Base-by-base conservation (phyloP, 1,139 yeast genomes). In the Kodamaea sp. region DNA sequence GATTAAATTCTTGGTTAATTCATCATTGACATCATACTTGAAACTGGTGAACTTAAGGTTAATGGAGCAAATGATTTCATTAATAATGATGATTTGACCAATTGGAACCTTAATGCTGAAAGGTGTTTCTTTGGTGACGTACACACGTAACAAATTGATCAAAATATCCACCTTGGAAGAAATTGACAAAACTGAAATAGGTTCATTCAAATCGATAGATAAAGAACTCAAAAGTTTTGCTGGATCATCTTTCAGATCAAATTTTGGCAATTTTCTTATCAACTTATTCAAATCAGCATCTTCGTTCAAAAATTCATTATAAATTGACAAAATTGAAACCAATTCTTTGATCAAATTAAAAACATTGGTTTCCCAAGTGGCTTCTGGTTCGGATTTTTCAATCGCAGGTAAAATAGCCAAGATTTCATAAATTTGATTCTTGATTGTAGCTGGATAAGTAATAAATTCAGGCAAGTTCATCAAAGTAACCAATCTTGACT, bases 381-480 rank as follows among this genome's bases (percentile, higher is more conserved):
- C 55, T 42, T 66, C 74, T 1, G 75, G 67, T 60, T 79, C 60
- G 62, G 65, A 53, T 73, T 84, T 50, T 75, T 75, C 68, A 67
- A 71, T 63, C 20, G 63, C 58, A 34, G 87, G 84, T 44, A 85
- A 65, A 29, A 76, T 65, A 2, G 87, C 90, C 50, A 73, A 75
- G 1, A 79, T 72, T 27, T 67, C 64, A 47, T 77, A 72, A 10
- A 81, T 63, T 8, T 59, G 57, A 2, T 45, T 41, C 48, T 76
- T 70, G 38, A 82, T 63, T 0, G 52, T 44, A 0, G 38, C 35
- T 12, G 78, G 73, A 40, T 68, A 63, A 35, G 55, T 54, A 20
- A 41, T 36, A 40, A 63, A 68, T 11, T 57, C 58, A 2, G 40
- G 42, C 7, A 47, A 34, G 54, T 55, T 55, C 56, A 76, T 57